Evolutionary conservation across 257 asterid species (phyloP), one percentile per base, ranked within the genome.

Genomic region (Solanum virginianum): DNA sequence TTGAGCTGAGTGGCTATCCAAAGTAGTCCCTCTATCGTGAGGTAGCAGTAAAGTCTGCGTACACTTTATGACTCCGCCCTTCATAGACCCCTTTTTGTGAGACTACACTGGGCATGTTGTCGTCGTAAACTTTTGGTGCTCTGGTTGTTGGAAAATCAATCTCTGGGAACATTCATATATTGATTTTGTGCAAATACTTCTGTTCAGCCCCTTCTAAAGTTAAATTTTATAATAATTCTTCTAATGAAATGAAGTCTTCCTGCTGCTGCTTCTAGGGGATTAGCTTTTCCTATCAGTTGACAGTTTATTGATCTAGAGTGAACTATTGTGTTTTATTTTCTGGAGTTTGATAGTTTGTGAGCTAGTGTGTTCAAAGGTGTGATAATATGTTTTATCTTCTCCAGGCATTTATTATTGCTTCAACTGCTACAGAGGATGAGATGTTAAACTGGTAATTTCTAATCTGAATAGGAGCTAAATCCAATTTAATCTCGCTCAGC

Each of bases 331-430:
- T 26, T 75, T 75, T 26, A 26, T 26, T 9, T 77, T 77, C 82
- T 49, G 8, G 82, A 29, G 16, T 53, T 26, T 79, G 83, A 53
- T 26, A 24, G 63, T 24, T 26, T 53, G 26, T 79, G 16, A 53
- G 49, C 47, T 79, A 79, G 29, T 79, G 26, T 53, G 36, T 18
- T 45, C 80, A 72, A 72, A 72, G 41, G 59, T 13, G 83, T 79
- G 83, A 53, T 79, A 9, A 53, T 16, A 79, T 53, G 47, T 5
- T 79, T 17, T 53, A 57, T 70, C 20, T 60, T 41, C n/a, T 86
- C 88, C 94, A 97, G 99, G 99, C 99, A 47, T 95, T 97, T 90
- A 93, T 95, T 83, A 94, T 97, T 88, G 99, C 99, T 88, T 97
- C 99, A 43, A 97, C 99, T 80, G 99, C 99, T 71, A 92, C 99